Base-by-base conservation (phyloP, 768 basidiomycete genomes). In the Russula ochroleuca region DNA sequence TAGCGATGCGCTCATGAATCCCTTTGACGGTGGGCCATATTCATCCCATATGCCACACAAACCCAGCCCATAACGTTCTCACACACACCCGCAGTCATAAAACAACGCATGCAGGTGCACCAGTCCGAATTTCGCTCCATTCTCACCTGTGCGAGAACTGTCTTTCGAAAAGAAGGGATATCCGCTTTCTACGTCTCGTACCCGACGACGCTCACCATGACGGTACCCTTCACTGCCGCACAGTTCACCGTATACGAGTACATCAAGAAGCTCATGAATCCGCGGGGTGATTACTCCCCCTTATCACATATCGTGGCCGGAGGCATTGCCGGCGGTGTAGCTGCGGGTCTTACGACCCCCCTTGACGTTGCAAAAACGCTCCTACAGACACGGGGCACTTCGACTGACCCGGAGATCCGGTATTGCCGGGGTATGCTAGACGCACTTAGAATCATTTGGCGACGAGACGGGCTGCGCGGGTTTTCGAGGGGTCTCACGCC, bases 101-200 rank as follows among this genome's bases (percentile, higher is more conserved):
- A 99, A 77, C 97, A 99, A 79, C 86, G 97, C 57, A 98, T 99
- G 97, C 97, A 99, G 76, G 81, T 98, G 61, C 94, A 95, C 77
- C 85, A 90, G 72, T 98, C 97, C 4, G 81, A 89, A 73, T 94
- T 93, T 75, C 88, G 88, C 50, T 92, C 91, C 41, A 92, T 95
- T 48, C 77, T 87, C 68, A 83, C 85, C n/a, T 94, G 94, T 69
- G 92, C 94, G 61, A 82, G 82, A 25, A 86, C 87, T 14, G 90
- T 99, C 57, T 94, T 93, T 76, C 82, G 76, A 49, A 85, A 78
- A 40, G 97, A 99, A 76, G 97, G 97, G 43, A 73, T 97, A 51
- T 70, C 77, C 41, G 97, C 97, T 10, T 98, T 99, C 80, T 99
- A 98, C 76, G 86, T 99, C 63, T 99, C 97, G 5, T 99, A 99